Evolutionary conservation across 805 yeast species (phyloP).

Genomic region (Naumovozyma castellii): DNA sequence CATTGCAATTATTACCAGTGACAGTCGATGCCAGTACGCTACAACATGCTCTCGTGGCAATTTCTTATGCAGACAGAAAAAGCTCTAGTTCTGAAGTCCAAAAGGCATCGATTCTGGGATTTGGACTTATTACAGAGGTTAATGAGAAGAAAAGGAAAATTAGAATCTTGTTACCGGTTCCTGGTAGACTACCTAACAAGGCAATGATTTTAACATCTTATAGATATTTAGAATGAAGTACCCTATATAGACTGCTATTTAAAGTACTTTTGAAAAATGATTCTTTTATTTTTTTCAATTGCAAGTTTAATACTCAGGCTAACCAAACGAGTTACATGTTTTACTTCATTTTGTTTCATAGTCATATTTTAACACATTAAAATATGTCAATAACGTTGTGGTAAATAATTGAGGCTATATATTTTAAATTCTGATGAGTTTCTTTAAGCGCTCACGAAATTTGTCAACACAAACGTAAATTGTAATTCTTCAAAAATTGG

Average conservation of each 20-base stretch:
- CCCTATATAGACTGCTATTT: not conserved
- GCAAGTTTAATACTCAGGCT: too few species aligned
- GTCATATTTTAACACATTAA: too few species aligned
- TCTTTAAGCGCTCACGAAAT: not conserved
- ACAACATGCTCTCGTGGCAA: slow-evolving; percentile 69
- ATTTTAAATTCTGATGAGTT: too few species aligned
- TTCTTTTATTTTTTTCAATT: too few species aligned
- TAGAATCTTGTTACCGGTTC: slow-evolving; percentile 75
- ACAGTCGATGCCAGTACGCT: slow-evolving; percentile 46
- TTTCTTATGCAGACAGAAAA: slow-evolving; percentile 41
- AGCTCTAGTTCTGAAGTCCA: slow-evolving; percentile 40
- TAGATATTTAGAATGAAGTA: slow-evolving; percentile 64
- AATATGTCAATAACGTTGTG: too few species aligned
- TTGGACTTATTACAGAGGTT: slow-evolving; percentile 55
- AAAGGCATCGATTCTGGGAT: slow-evolving; percentile 64
- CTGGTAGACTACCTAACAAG: slow-evolving; percentile 72
- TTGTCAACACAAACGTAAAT: not conserved
- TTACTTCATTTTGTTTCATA: too few species aligned
- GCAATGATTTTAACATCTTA: slow-evolving; percentile 66
- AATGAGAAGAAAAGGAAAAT: slow-evolving; percentile 66
- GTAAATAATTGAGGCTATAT: too few species aligned
- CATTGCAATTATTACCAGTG: slow-evolving; percentile 25
- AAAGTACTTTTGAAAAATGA: too few species aligned
- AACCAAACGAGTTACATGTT: too few species aligned
- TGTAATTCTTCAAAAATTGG: too few species aligned